Evolutionary conservation across 371 early-diverging fungal genomes (phyloP).

Genomic region (Actinomortierella ambigua): DNA sequence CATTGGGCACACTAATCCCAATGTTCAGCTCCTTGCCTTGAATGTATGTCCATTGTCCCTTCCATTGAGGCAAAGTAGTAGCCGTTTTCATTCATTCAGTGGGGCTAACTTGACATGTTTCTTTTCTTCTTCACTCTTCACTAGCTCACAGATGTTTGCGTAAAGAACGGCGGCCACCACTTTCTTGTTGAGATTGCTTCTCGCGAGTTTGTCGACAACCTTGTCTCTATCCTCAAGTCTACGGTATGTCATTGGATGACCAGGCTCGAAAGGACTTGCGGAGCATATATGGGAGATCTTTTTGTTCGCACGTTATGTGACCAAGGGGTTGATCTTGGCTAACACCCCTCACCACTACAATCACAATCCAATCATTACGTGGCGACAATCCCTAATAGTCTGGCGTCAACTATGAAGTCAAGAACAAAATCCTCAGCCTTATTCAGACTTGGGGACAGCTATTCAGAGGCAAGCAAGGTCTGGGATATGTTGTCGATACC

Average conservation of each 20-base stretch:
- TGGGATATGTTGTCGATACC: constrained; percentile 76
- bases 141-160: constrained; percentile 88
- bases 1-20: constrained; percentile 87
- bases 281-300: not conserved
- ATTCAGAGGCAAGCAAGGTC: constrained; percentile 73
- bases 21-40: constrained; percentile 88
- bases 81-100: not conserved
- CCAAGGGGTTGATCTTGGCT: too few relatives aligned
- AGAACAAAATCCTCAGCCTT: constrained; percentile 68
- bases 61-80: constrained; percentile 6
- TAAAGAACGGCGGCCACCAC: constrained; percentile 90
- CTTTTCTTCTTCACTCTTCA: not conserved
- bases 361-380: not conserved
- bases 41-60: constrained; percentile 58
- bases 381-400: constrained; percentile 20
- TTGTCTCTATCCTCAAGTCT: constrained; percentile 66
- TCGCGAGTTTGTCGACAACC: constrained; percentile 87
- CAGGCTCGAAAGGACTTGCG: constrained; percentile 2
- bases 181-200: constrained; percentile 88
- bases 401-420: constrained; percentile 73
- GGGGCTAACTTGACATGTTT: not conserved
- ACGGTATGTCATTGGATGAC: constrained; percentile 52
- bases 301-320: not conserved
- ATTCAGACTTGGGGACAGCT: constrained; percentile 91
- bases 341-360: not conserved